These are phyloP conservation scores for Nakazawaea pomicola DNA, from an alignment of 805 yeast species.

Conservation along the genomic window DNA sequence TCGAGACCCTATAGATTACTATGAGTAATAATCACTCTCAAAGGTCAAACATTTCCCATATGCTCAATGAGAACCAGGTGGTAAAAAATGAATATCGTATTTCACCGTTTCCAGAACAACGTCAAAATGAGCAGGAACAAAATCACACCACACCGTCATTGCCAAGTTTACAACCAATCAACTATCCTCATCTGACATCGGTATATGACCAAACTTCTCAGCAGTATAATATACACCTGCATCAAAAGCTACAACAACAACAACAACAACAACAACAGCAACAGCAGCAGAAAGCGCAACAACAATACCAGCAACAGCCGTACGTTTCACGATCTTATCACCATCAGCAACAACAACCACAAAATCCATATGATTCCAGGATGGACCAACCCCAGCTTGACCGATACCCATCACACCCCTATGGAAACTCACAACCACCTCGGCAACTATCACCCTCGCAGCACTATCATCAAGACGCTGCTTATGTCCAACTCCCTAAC, in stretches of 20 bases:
- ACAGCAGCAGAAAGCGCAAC: neutral
- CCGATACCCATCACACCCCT: neutral
- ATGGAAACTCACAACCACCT: neutral
- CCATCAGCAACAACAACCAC: no score
- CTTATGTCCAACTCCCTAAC: neutral
- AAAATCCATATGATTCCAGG: no score
- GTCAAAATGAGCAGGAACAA: no score
- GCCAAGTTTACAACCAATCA: neutral
- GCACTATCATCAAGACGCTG: neutral
- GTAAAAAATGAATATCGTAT: no score
- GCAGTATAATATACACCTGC: no score
- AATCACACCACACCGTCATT: neutral
- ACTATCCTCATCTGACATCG: no score
- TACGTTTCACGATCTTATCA: no score
- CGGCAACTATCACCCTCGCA: neutral
- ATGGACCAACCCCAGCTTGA: no score
- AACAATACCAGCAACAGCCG: neutral
- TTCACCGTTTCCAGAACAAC: no score
- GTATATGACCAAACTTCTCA: no score
- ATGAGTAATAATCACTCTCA: neutral
- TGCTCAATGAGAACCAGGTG: conserved; percentile 3
- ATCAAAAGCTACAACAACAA: neutral
- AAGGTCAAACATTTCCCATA: conserved; percentile 1
- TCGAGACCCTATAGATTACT: no score
- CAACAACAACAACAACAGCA: neutral